These are phyloP conservation scores for Phyllachora maydis DNA, from an alignment of 2,329 filamentous ascomycete genomes.

Conservation along the genomic window DNA sequence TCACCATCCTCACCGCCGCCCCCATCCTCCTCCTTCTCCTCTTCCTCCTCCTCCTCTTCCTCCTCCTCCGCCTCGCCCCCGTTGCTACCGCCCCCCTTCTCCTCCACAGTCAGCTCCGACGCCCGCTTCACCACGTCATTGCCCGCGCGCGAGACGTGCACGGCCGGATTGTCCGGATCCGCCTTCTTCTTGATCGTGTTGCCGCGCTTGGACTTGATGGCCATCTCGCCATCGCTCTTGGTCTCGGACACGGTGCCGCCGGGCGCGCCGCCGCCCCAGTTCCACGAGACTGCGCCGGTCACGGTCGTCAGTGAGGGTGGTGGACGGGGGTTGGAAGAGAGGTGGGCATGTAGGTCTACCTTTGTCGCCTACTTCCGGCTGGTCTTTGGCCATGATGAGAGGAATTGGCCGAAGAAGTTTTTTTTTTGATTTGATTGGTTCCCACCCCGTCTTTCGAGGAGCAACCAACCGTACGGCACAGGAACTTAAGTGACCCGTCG, in stretches of 20 bases:
- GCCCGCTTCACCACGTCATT: constrained; percentile 46
- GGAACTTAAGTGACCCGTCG: no score
- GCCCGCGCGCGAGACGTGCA: constrained; percentile 33
- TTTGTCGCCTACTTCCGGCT: no score
- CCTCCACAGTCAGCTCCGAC: constrained; percentile 34
- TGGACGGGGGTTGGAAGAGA: no score
- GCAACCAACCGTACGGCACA: no score
- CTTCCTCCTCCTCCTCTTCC: background rate
- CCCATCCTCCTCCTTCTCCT: background rate
- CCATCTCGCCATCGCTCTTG: constrained; percentile 35
- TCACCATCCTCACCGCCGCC: background rate
- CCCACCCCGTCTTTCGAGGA: no score
- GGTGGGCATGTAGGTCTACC: no score
- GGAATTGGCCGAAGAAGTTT: no score
- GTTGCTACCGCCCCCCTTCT: constrained; percentile 13
- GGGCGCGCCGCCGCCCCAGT: constrained; percentile 33
- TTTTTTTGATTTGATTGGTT: no score
- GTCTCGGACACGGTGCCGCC: constrained; percentile 33
- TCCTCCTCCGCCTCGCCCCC: background rate
- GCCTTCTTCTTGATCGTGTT: constrained; percentile 46
- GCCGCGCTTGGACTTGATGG: constrained; percentile 37
- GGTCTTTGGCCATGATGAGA: no score
- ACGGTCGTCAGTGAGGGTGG: no score
- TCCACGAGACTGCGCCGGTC: constrained; percentile 45
- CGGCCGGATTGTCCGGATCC: constrained; percentile 36